Conservation (phyloP, 805 yeast genomes). For the Cyberlindnera nakhonratchasimensis region DNA sequence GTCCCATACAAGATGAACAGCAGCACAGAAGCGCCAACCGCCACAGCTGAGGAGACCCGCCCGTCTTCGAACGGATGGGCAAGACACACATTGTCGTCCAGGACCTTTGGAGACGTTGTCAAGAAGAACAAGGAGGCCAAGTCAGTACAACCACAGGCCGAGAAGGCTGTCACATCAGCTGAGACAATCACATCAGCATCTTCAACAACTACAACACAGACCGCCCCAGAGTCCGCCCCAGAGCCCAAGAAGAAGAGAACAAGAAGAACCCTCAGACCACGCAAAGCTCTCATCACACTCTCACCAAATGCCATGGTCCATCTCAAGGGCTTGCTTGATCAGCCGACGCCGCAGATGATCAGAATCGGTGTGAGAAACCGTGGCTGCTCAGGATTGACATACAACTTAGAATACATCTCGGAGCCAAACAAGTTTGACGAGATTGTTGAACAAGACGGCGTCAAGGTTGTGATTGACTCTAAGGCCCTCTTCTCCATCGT, state of each 20-base stretch:
- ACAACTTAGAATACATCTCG: conserved; percentile 85
- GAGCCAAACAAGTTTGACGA: conserved; percentile 96
- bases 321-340: conserved; percentile 59
- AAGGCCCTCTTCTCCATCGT: conserved; percentile 94
- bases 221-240: conserved; percentile 19
- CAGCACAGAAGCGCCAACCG: neutral
- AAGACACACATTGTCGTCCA: conserved; percentile 28
- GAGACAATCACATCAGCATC: conserved; percentile 13
- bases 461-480: conserved; percentile 88
- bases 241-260: conserved; percentile 33
- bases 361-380: conserved; percentile 93
- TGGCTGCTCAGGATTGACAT: conserved; percentile 95
- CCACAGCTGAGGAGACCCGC: neutral
- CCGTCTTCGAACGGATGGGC: conserved; percentile 22
- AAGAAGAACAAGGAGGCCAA: conserved; percentile 16
- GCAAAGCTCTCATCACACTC: conserved; percentile 85
- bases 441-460: conserved; percentile 88
- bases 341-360: conserved; percentile 85
- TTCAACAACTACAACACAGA: too few species aligned
- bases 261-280: conserved; percentile 73
- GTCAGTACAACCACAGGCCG: conserved; percentile 7
- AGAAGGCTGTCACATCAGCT: neutral
- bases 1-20: conserved; percentile 19
- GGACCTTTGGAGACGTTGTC: conserved; percentile 27
- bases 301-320: conserved; percentile 75